Conservation (phyloP, 2,329 filamentous ascomycete genomes). For the Microdochium paspali region DNA sequence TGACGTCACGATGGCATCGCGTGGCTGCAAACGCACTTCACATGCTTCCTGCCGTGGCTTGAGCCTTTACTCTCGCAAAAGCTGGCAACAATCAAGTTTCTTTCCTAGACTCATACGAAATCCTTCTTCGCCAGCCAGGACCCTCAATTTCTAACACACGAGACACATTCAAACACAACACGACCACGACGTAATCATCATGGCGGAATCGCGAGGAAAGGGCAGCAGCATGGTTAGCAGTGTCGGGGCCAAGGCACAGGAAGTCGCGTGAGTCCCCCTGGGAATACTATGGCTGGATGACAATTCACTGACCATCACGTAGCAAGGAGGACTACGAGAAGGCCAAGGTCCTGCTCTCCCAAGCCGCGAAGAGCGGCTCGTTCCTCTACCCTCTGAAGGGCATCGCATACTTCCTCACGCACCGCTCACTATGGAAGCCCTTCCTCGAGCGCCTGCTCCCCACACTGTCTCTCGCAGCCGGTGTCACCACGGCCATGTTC, state of each 20-base stretch:
- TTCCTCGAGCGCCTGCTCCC: slow-evolving; percentile 44
- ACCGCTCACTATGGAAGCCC: slow-evolving; percentile 49
- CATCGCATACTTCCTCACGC: slow-evolving; percentile 48
- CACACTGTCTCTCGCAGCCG: slow-evolving; percentile 60
- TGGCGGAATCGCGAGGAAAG: neutral
- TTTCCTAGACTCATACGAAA: no score
- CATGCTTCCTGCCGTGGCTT: neutral
- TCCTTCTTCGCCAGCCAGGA: no score
- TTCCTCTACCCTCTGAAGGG: slow-evolving; percentile 76
- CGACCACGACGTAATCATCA: neutral
- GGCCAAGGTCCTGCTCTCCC: slow-evolving; percentile 51
- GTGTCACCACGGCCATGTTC: slow-evolving; percentile 75
- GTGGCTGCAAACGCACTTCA: neutral
- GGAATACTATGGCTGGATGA: neutral
- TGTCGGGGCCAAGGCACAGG: slow-evolving; percentile 1
- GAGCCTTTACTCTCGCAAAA: no score
- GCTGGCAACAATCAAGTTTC: no score
- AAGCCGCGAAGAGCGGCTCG: slow-evolving; percentile 65
- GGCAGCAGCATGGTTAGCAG: neutral
- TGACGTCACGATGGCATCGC: neutral
- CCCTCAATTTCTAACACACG: no score
- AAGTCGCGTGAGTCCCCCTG: neutral
- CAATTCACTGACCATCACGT: slow-evolving; percentile 2
- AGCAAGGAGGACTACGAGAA: slow-evolving; percentile 64
- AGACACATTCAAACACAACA: neutral